phyloP scores from a whole-genome alignment of 2,329 filamentous ascomycete species.

The Neoscytalidium dimidiatum region DNA sequence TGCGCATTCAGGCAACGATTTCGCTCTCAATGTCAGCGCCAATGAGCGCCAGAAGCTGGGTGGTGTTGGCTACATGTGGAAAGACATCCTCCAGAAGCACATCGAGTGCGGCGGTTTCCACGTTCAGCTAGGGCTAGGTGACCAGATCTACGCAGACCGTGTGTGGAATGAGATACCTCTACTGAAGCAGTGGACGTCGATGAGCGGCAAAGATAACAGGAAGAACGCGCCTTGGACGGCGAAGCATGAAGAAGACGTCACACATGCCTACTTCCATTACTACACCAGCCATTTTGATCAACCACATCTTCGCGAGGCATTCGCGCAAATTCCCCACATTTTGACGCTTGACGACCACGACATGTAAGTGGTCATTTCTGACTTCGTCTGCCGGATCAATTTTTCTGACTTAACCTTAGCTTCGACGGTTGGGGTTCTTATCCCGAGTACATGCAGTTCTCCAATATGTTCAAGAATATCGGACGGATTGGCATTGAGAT shows the following conservation, averaged over 20 bases:
- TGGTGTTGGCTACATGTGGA: conserved; percentile 96
- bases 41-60: conserved; percentile 84
- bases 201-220: conserved; percentile 88
- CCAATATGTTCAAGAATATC: conserved; percentile 97
- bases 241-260: conserved; percentile 91
- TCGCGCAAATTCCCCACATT: conserved; percentile 94
- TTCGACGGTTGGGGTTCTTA: conserved; percentile 98
- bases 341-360: conserved; percentile 95
- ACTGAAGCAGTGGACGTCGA: conserved; percentile 91
- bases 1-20: conserved; percentile 94
- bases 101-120: conserved; percentile 96
- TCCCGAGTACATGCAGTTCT: conserved; percentile 97
- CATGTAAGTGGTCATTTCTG: conserved; percentile 50
- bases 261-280: conserved; percentile 97
- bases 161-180: conserved; percentile 95
- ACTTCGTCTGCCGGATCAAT: conserved; percentile 21
- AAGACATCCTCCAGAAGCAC: conserved; percentile 96
- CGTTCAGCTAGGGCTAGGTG: conserved; percentile 85
- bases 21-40: conserved; percentile 81
- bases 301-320: conserved; percentile 89
- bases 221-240: conserved; percentile 92
- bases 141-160: conserved; percentile 93
- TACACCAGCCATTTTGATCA: conserved; percentile 99
- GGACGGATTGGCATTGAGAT: conserved; percentile 93
- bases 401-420: conserved; percentile 50